These are phyloP conservation scores for Musa schizocarpa DNA, from an alignment of 176 grass and related monocot genomes.

Conservation along the genomic window DNA sequence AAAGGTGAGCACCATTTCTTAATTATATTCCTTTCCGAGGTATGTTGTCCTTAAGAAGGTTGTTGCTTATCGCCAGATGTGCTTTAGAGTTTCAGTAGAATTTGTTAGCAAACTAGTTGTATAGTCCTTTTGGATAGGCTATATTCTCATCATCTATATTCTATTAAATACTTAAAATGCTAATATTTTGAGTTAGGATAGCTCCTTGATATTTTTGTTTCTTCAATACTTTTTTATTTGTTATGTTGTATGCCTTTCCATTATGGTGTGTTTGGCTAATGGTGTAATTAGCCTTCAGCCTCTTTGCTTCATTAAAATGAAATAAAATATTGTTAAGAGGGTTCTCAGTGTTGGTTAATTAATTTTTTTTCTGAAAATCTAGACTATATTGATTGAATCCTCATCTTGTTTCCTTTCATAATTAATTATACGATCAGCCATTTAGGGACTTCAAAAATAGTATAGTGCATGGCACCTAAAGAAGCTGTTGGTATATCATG, in stretches of 20 bases:
- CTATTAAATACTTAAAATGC: too few species aligned
- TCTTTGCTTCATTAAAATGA: not conserved
- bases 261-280: not conserved
- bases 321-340: not conserved
- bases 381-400: not conserved
- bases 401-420: not conserved
- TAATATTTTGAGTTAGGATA: too few species aligned
- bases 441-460: not conserved
- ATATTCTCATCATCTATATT: too few species aligned
- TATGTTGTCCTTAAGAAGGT: too few species aligned
- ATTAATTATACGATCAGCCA: not conserved
- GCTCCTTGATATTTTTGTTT: not conserved
- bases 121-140: too few species aligned
- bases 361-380: not conserved
- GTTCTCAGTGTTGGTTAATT: not conserved
- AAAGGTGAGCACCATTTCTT: slow-evolving; percentile 62
- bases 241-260: not conserved
- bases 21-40: slow-evolving; percentile 12
- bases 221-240: not conserved
- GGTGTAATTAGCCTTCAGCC: not conserved
- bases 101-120: too few species aligned
- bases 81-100: too few species aligned
- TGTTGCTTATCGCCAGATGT: too few species aligned
- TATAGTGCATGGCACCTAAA: not conserved
- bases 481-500: not conserved